phyloP scores from a whole-genome alignment of 805 yeast genomes.

The Candida alai region DNA sequence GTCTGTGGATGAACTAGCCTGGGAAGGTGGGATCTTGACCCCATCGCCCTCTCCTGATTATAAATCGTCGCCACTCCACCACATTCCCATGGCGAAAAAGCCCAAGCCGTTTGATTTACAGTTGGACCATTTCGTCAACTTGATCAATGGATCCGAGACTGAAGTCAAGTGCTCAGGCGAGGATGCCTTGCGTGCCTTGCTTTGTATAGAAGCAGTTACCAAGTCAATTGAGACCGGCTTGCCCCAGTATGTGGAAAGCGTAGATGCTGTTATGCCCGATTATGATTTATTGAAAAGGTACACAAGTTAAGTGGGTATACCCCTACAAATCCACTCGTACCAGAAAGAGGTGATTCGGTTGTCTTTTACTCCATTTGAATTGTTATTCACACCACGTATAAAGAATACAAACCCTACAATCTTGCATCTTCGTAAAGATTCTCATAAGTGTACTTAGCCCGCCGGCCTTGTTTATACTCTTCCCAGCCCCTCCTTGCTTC shows the following conservation, averaged over 20 bases:
- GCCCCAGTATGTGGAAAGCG: constrained; percentile 24
- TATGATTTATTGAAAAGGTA: constrained; percentile 10
- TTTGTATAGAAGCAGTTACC: constrained; percentile 34
- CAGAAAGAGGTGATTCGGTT: too few relatives aligned
- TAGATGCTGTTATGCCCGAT: constrained; percentile 16
- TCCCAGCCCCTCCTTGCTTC: constrained; percentile 20
- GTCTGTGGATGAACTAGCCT: constrained; percentile 6
- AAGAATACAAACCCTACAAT: neutral
- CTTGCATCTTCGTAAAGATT: constrained; percentile 10
- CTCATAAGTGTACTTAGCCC: constrained; percentile 6
- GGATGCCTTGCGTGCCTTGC: constrained; percentile 31
- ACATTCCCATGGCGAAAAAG: constrained; percentile 5
- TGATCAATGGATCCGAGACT: constrained; percentile 27
- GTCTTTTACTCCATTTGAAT: too few relatives aligned
- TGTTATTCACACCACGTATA: too few relatives aligned
- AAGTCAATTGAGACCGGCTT: constrained; percentile 27
- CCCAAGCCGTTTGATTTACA: constrained; percentile 35
- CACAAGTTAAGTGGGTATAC: constrained; percentile 1
- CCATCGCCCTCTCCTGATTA: constrained; percentile 30
- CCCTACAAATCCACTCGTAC: too few relatives aligned
- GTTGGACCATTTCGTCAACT: constrained; percentile 34
- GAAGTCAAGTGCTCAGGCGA: constrained; percentile 27
- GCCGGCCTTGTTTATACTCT: constrained; percentile 9
- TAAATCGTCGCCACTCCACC: constrained; percentile 19
- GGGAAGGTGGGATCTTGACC: constrained; percentile 15